Percentiles rank a stretch among this genome's conserved stretches.
phyloP scores from a whole-genome alignment of 768 basidiomycete species.

The Lentinula sp. region DNA sequence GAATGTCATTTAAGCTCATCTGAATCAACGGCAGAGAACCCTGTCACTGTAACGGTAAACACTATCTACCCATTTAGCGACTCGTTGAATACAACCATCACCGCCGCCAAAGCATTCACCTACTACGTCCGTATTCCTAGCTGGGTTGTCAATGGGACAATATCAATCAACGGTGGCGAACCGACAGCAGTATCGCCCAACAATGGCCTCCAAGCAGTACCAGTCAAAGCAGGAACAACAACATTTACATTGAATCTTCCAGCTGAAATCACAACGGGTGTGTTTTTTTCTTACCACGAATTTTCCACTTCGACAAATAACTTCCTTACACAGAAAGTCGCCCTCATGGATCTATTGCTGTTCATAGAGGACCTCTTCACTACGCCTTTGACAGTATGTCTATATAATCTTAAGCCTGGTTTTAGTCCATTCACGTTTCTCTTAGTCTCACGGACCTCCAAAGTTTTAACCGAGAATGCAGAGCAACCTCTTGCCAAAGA shows the following conservation, averaged over 20 bases:
- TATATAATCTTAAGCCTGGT: not conserved
- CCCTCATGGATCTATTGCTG: slow-evolving; percentile 44
- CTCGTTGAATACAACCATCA: slow-evolving; percentile 38
- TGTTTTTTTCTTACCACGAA: not conserved
- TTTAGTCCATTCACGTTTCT: not conserved
- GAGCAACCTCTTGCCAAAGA: slow-evolving; percentile 41
- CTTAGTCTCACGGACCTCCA: slow-evolving; percentile 21
- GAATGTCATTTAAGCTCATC: not conserved
- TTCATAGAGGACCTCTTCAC: slow-evolving; percentile 49
- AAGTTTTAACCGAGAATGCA: slow-evolving; percentile 33
- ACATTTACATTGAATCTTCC: slow-evolving; percentile 39
- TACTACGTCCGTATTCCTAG: slow-evolving; percentile 45
- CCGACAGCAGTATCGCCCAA: slow-evolving; percentile 30
- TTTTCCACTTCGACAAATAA: not conserved
- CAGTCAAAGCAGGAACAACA: slow-evolving; percentile 34
- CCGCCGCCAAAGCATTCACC: slow-evolving; percentile 34
- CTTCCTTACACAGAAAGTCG: slow-evolving; percentile 30
- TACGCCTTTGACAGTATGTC: slow-evolving; percentile 47
- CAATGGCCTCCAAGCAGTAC: slow-evolving; percentile 39
- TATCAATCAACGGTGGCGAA: slow-evolving; percentile 28
- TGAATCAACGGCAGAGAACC: slow-evolving; percentile 24
- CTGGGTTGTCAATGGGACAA: slow-evolving; percentile 42
- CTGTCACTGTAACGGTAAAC: slow-evolving; percentile 36
- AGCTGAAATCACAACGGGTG: slow-evolving; percentile 40
- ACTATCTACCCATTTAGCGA: slow-evolving; percentile 50